Evolutionary conservation across 2,329 filamentous ascomycete species (phyloP).

Genomic region (Trichoderma aggressivum): DNA sequence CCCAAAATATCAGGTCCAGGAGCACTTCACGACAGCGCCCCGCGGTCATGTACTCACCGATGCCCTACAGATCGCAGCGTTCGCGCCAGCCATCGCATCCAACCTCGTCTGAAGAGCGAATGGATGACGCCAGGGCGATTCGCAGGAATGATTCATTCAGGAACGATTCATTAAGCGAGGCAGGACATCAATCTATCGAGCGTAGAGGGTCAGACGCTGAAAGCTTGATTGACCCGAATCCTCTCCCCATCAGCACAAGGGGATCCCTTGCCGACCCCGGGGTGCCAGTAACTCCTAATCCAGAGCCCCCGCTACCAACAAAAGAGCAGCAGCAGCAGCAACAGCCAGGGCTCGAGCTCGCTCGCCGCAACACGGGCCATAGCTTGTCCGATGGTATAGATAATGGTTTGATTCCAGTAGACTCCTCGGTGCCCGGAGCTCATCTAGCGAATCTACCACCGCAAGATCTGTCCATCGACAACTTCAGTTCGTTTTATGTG

Average conservation of each 20-base stretch:
- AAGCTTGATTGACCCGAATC: constrained; percentile 15
- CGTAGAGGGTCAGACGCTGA: constrained; percentile 13
- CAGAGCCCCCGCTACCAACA: background rate
- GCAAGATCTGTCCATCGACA: constrained; percentile 42
- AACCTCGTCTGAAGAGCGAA: background rate
- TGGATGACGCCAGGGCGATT: background rate
- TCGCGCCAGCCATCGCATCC: constrained; percentile 1
- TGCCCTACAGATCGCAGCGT: constrained; percentile 8
- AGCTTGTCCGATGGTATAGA: background rate
- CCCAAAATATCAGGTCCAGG: background rate
- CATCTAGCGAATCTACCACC: constrained; percentile 1
- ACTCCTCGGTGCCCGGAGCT: background rate
- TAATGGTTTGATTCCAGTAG: constrained; percentile 25
- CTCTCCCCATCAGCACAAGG: background rate
- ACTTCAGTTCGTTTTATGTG: constrained; percentile 48
- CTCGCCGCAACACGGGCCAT: background rate
- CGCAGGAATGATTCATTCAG: background rate
- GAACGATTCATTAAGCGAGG: background rate
- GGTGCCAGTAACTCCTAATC: background rate
- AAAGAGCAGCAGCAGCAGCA: background rate
- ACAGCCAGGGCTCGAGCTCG: background rate
- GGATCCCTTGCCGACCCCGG: background rate
- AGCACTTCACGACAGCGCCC: constrained; percentile 17
- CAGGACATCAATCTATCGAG: background rate
- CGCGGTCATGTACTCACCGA: constrained; percentile 4